Evolutionary conservation across 2,329 filamentous ascomycete species (phyloP), one percentile per base, ranked within the genome.

Genomic region (Apiospora sp.): DNA sequence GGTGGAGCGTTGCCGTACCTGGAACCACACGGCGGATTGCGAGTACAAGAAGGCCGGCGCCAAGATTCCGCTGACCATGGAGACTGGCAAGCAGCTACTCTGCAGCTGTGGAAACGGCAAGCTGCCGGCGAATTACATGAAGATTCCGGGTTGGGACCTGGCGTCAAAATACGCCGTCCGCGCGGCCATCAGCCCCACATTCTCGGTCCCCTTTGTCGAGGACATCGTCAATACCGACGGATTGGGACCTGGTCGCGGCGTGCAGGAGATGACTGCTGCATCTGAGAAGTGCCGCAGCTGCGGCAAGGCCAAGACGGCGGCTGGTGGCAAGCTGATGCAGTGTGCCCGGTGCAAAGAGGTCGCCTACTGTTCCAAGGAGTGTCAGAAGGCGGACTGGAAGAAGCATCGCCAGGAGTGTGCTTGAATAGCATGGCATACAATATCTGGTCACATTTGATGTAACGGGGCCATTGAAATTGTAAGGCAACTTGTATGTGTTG

Each of bases 131-230:
- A 70, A 77, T 64, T 89, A 83, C 71, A 74, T 84, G 51, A 72
- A 77, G 4, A 68, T 87, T 8, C 85, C 86, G 0, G 81, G 83
- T 24, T 87, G 87, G 82, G 82, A 86, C 0, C 80, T 77, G 12
- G 83, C 83, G 14, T 80, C 81, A 0, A 79, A 81, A 71, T 80
- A 85, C 68, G 84, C 87, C 41, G 88, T 90, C 41, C 85, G 91
- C 7, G 81, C 90, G 7, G 89, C 88, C 5, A 88, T 92, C 75
- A 91, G 89, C 71, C 88, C 88, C 0, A 80, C 82, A 0, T 92
- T 85, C 76, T 80, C 86, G 12, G 81, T 83, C 30, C 82, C 83
- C 0, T 81, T 83, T 13, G 83, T 86, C 1, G 86, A 88, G 75
- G 79, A 84, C 34, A 75, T 84, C 27, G 74, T 84, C 0, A 81